Conservation (phyloP, 2,329 filamentous ascomycete genomes). For the Ustulina deusta region DNA sequence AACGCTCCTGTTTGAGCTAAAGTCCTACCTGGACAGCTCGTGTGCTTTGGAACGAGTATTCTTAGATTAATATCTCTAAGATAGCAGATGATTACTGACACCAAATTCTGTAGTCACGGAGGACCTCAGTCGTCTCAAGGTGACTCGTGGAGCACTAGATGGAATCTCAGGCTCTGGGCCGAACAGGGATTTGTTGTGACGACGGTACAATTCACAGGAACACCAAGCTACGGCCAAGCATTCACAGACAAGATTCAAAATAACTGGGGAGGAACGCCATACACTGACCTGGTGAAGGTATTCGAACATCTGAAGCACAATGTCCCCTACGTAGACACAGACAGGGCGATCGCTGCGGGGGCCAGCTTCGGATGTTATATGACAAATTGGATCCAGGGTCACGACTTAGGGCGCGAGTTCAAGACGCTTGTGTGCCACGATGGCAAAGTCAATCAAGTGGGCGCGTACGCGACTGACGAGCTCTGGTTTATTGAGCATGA, state of each 20-base stretch:
- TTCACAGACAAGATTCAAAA: conserved; percentile 38
- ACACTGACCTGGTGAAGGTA: conserved; percentile 34
- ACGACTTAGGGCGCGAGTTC: conserved; percentile 36
- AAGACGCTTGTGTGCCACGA: conserved; percentile 37
- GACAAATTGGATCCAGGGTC: conserved; percentile 38
- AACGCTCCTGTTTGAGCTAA: not conserved
- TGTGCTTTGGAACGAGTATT: not conserved
- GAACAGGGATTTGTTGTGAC: conserved; percentile 37
- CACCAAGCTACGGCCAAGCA: conserved; percentile 34
- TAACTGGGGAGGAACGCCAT: conserved; percentile 38
- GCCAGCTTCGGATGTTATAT: conserved; percentile 36
- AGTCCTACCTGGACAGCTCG: not conserved
- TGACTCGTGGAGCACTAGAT: conserved; percentile 32
- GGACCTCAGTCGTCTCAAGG: conserved; percentile 36
- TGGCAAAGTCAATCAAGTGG: conserved; percentile 30
- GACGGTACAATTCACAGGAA: conserved; percentile 32
- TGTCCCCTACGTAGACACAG: conserved; percentile 36
- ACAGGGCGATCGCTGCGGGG: conserved; percentile 34
- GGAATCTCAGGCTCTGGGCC: conserved; percentile 38
- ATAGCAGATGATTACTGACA: conserved; percentile 6
- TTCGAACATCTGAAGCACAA: conserved; percentile 36
- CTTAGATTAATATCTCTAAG: not conserved
- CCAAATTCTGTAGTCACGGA: conserved; percentile 21
- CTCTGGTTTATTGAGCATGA: conserved; percentile 37
- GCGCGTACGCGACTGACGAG: conserved; percentile 33